Evolutionary conservation across 805 yeast species (phyloP).

Genomic region (Lachancea sp.): DNA sequence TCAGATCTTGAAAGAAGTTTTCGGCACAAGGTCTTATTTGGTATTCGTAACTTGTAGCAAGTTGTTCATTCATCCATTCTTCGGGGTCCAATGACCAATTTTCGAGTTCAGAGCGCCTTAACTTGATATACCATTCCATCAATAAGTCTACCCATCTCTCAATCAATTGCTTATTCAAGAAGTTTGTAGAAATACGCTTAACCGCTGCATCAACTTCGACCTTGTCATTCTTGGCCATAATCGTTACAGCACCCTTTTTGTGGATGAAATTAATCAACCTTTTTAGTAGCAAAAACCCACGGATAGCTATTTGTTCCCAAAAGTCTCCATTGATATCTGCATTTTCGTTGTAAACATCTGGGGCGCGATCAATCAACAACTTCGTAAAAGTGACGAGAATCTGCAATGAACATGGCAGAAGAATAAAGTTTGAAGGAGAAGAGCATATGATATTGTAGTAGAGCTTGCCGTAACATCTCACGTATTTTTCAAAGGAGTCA

Average conservation of each 20-base stretch:
- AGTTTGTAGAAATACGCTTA: constrained; percentile 42
- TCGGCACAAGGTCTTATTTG: constrained; percentile 85
- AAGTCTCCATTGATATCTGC: constrained; percentile 48
- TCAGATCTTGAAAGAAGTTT: constrained; percentile 69
- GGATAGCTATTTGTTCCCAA: constrained; percentile 71
- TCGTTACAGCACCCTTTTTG: constrained; percentile 60
- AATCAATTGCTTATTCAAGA: constrained; percentile 54
- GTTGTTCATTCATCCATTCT: constrained; percentile 84
- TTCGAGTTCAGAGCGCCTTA: constrained; percentile 72
- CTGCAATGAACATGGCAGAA: constrained; percentile 56
- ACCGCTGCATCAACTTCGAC: constrained; percentile 56
- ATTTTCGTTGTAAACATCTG: constrained; percentile 51
- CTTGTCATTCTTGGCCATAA: constrained; percentile 60
- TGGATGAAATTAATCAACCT: constrained; percentile 53
- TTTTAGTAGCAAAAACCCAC: constrained; percentile 58
- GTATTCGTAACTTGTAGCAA: constrained; percentile 70
- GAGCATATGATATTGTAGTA: constrained; percentile 52
- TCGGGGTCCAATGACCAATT: constrained; percentile 84
- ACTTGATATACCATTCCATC: constrained; percentile 64
- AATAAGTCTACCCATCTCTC: constrained; percentile 57
- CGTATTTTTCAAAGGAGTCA: constrained; percentile 55
- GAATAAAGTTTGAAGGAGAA: constrained; percentile 65
- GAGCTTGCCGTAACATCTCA: constrained; percentile 69
- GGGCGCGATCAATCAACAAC: constrained; percentile 57
- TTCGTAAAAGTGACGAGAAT: constrained; percentile 57